These are phyloP conservation scores for Peronospora belbahrii DNA, from an alignment of 352 stramenopile genomes.

Conservation along the genomic window DNA sequence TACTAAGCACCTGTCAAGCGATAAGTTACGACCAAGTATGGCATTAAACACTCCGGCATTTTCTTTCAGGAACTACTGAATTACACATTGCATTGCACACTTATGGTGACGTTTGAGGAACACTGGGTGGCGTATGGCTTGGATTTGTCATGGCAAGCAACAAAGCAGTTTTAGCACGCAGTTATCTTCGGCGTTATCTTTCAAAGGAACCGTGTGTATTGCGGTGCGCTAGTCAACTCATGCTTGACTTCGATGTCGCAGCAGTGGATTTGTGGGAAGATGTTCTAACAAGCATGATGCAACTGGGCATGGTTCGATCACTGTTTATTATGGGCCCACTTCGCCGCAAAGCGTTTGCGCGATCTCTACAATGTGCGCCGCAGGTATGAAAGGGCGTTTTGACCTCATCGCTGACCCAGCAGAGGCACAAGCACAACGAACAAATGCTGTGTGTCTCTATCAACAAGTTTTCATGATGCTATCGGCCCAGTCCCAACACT, in stretches of 20 bases:
- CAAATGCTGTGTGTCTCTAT: not conserved
- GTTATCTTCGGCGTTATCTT: slow-evolving; percentile 37
- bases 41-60: too few species aligned
- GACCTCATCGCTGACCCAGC: slow-evolving; percentile 8
- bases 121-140: too few species aligned
- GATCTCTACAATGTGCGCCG: slow-evolving; percentile 22
- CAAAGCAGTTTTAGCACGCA: slow-evolving; percentile 37
- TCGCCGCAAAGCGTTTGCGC: slow-evolving; percentile 30
- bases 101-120: too few species aligned
- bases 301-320: slow-evolving; percentile 40
- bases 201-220: slow-evolving; percentile 27
- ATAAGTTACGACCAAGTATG: too few species aligned
- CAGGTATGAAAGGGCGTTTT: slow-evolving; percentile 41
- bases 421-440: slow-evolving; percentile 6
- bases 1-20: too few species aligned
- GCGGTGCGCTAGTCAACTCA: slow-evolving; percentile 28
- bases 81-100: too few species aligned
- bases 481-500: not conserved
- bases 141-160: slow-evolving; percentile 26
- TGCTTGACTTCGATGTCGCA: slow-evolving; percentile 50
- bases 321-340: slow-evolving; percentile 31
- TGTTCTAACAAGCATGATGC: slow-evolving; percentile 36
- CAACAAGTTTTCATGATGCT: not conserved
- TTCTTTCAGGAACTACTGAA: too few species aligned
- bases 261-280: slow-evolving; percentile 39